Conservation (phyloP, 768 basidiomycete genomes). For the Omphalotus guepiniiformis region DNA sequence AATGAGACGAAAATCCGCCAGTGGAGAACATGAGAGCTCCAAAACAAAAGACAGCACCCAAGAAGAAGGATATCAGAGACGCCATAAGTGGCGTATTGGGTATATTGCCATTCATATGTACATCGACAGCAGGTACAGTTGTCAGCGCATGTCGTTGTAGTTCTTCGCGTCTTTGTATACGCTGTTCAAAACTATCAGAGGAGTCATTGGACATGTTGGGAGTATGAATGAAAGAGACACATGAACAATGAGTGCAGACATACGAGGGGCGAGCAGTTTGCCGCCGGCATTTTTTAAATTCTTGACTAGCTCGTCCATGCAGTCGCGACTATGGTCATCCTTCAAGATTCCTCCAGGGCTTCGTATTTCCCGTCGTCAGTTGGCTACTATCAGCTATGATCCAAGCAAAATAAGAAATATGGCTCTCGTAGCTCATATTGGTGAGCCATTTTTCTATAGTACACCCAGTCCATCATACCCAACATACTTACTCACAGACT, state of each 20-base stretch:
- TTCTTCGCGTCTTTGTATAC: conserved; percentile 37
- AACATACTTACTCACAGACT: conserved; percentile 52
- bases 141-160: conserved; percentile 39
- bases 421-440: conserved; percentile 87
- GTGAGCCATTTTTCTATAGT: conserved; percentile 32
- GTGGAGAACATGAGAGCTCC: conserved; percentile 47
- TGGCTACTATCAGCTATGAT: conserved; percentile 29
- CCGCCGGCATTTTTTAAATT: background rate
- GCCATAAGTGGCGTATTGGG: conserved; percentile 89
- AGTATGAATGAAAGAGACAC: conserved; percentile 14
- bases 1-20: conserved; percentile 40
- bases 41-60: conserved; percentile 67
- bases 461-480: background rate
- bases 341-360: conserved; percentile 1
- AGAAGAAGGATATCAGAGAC: conserved; percentile 76
- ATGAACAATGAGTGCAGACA: conserved; percentile 16
- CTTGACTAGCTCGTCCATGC: background rate
- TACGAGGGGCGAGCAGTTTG: conserved; percentile 18
- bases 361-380: conserved; percentile 9
- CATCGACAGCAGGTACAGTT: conserved; percentile 43
- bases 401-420: conserved; percentile 63
- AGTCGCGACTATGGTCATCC: background rate
- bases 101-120: conserved; percentile 45
- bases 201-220: conserved; percentile 28
- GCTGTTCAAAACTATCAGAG: conserved; percentile 35